phyloP scores from a whole-genome alignment of 306 rosid species.

The Malus orientalis region DNA sequence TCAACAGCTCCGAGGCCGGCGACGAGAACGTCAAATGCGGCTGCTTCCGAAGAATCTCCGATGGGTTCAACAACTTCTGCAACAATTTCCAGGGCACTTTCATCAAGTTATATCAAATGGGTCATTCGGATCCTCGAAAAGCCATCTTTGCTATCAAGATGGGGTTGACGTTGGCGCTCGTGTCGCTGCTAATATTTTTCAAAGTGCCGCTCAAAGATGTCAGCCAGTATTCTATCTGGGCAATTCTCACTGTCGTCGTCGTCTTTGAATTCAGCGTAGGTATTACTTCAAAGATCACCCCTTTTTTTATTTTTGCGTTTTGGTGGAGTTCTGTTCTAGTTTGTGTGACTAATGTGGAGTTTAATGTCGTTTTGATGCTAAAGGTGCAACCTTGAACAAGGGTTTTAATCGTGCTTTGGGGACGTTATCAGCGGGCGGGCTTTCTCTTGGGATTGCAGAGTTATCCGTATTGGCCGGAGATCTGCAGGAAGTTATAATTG shows the following conservation, averaged over 20 bases:
- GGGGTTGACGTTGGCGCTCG: conserved; percentile 48
- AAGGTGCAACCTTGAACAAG: conserved; percentile 68
- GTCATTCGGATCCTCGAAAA: conserved; percentile 57
- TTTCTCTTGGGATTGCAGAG: conserved; percentile 52
- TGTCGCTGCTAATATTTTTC: conserved; percentile 45
- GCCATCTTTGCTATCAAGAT: conserved; percentile 45
- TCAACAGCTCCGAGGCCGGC: conserved; percentile 5
- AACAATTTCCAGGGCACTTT: background rate
- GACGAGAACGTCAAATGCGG: conserved; percentile 12
- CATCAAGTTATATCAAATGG: conserved; percentile 43
- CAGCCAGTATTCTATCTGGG: conserved; percentile 62
- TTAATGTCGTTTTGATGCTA: background rate
- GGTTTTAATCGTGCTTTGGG: conserved; percentile 79
- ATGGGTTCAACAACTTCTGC: conserved; percentile 23
- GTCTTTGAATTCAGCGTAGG: conserved; percentile 79
- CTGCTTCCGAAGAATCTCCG: conserved; percentile 32
- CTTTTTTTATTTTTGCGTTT: background rate
- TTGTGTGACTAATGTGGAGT: background rate
- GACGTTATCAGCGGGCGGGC: conserved; percentile 61
- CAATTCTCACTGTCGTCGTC: conserved; percentile 62
- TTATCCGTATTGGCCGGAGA: conserved; percentile 26
- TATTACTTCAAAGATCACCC: conserved; percentile 16
- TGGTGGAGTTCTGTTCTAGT: background rate
- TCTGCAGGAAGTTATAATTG: conserved; percentile 38
- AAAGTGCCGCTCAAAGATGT: conserved; percentile 30